Conservation (phyloP, 2,329 filamentous ascomycete genomes). For the Metarhizium album region DNA sequence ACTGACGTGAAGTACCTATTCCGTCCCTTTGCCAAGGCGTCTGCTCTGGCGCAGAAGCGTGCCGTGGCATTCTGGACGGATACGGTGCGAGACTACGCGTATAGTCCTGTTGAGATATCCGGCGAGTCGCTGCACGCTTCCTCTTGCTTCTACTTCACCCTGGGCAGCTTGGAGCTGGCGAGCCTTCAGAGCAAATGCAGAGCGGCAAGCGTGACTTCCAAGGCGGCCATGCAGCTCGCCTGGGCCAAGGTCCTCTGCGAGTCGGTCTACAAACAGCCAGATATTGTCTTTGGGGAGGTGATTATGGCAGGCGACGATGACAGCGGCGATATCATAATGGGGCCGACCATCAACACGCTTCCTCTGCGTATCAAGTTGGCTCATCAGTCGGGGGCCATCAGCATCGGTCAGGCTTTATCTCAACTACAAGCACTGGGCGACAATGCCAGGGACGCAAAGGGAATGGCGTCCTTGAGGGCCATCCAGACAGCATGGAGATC, state of each 20-base stretch:
- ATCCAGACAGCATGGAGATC: constrained; percentile 14
- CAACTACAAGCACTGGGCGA: constrained; percentile 10
- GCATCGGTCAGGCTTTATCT: constrained; percentile 5
- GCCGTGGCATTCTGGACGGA: constrained; percentile 1
- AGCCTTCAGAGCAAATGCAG: constrained; percentile 9
- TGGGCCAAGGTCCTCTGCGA: constrained; percentile 15
- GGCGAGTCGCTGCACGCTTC: neutral
- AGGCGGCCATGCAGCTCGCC: constrained; percentile 13
- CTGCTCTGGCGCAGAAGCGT: neutral
- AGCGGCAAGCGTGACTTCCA: constrained; percentile 6
- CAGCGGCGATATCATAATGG: constrained; percentile 1
- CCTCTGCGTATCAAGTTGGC: constrained; percentile 10
- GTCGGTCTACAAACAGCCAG: constrained; percentile 10
- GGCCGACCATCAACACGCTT: constrained; percentile 14
- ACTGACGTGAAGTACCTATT: neutral
- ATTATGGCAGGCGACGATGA: constrained; percentile 6
- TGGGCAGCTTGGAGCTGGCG: constrained; percentile 4
- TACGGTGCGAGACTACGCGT: neutral
- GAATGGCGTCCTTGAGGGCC: constrained; percentile 13
- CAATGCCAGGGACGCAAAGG: constrained; percentile 7
- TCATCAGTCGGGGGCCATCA: neutral
- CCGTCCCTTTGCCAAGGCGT: neutral
- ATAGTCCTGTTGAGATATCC: neutral
- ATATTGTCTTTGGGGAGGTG: constrained; percentile 14
- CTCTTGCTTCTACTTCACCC: neutral